A percentile compares a stretch with the other conserved stretches of the same genome.
These are phyloP conservation scores for Metschnikowia reukaufii DNA, from an alignment of 805 yeast genomes.

Conservation along the genomic window DNA sequence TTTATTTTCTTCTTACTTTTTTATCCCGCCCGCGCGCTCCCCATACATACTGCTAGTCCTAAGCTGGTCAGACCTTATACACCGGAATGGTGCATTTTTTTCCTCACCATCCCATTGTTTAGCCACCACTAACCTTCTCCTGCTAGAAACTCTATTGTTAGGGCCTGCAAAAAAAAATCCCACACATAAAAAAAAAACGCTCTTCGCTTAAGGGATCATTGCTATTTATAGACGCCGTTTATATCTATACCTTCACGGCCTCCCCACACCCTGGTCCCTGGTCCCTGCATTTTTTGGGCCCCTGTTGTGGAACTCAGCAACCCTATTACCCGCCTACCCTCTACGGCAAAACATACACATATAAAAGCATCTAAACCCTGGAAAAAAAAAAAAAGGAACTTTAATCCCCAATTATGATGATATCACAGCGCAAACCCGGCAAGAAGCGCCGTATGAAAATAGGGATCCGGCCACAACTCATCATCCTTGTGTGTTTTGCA, in stretches of 20 bases:
- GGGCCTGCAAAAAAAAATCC: background rate
- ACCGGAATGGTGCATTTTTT: background rate
- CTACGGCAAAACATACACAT: too few relatives aligned
- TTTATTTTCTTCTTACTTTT: too few relatives aligned
- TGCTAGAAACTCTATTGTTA: background rate
- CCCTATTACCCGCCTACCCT: too few relatives aligned
- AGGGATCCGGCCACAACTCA: conserved; percentile 75
- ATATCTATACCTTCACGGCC: too few relatives aligned
- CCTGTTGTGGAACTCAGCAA: too few relatives aligned
- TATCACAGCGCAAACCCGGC: conserved; percentile 1
- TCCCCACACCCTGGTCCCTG: too few relatives aligned
- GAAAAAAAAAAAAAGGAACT: too few relatives aligned
- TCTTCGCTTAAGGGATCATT: background rate
- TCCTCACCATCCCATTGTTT: background rate
- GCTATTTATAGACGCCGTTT: background rate
- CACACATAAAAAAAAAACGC: background rate
- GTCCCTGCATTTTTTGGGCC: too few relatives aligned
- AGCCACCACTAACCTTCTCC: background rate
- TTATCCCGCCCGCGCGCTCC: background rate
- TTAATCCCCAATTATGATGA: too few relatives aligned
- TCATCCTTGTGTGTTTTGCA: conserved; percentile 65
- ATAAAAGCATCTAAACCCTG: too few relatives aligned
- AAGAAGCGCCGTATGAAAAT: conserved; percentile 37
- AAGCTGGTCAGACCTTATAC: background rate
- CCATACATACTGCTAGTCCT: background rate